Evolutionary conservation across 1,139 yeast species (phyloP), one percentile per base, ranked within the genome.

Genomic region (Geotrichum restrictum): DNA sequence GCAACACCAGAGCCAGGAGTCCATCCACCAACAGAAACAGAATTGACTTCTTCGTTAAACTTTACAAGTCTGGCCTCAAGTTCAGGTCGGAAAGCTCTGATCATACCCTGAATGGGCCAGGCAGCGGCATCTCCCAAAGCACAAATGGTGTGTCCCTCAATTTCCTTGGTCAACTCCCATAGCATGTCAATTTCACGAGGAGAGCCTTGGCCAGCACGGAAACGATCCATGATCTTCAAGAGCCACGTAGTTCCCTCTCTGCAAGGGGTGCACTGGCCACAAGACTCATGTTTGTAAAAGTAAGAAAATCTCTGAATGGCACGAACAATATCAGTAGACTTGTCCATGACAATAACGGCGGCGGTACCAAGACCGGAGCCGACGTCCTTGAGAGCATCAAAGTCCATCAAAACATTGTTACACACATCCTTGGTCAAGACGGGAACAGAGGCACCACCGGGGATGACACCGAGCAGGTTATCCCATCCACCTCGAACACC

Each of bases 261-360:
- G 74, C 96, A 88, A 56, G 96, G 96, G 16, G 96, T 87, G 76
- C 95, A 87, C 74, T 87, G 95, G 57, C 95, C 95, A 74, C 95
- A 87, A 10, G 94, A 85, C 75, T 87, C 95, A 71, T 87, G 95
- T 74, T 84, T 85, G 75, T 86, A 88, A 69, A 87, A 87, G 51
- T 84, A 81, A 46, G 91, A 71, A 64, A 88, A 80, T 71, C 95
- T 79, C 71, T 88, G 94, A 68, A 87, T 87, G 59, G 93, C 94
- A 61, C 88, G 80, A 57, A 87, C 81, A 55, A 87, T 79, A 68
- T 87, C 95, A 41, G 94, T 85, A 64, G 83, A 81, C 74, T 86
- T 85, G 74, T 86, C 85, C 88, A 87, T 81, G 54, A 87, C 95
- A 70, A 87, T 87, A 55, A 87, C 95, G 22, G 95, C 95, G 47